A percentile compares a stretch with the other conserved stretches of the same genome.
These are phyloP conservation scores for Multifurca ochricompacta DNA, from an alignment of 768 basidiomycete genomes.

Conservation along the genomic window DNA sequence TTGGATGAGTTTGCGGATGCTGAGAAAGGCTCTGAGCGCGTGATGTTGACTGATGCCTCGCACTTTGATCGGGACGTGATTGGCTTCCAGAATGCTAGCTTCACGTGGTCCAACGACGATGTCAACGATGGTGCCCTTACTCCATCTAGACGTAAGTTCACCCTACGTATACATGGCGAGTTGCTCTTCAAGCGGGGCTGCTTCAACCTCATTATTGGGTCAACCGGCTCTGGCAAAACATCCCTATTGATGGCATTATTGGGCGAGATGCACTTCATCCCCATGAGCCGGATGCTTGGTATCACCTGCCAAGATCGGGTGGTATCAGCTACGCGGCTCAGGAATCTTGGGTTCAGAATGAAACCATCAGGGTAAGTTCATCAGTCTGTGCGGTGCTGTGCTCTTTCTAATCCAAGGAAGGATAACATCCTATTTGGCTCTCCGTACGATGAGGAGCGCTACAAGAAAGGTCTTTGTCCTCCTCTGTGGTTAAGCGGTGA, in stretches of 20 bases:
- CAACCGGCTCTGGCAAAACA: slow-evolving; percentile 54
- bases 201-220: slow-evolving; percentile 53
- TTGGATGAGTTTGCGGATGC: slow-evolving; percentile 25
- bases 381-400: neutral
- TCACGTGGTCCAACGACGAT: slow-evolving; percentile 42
- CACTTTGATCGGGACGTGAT: slow-evolving; percentile 27
- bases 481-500: too few relatives aligned
- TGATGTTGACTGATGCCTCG: slow-evolving; percentile 18
- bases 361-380: slow-evolving; percentile 50
- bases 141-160: slow-evolving; percentile 40
- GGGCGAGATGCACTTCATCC: slow-evolving; percentile 61
- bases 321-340: slow-evolving; percentile 79
- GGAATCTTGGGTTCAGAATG: slow-evolving; percentile 81
- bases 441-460: slow-evolving; percentile 37
- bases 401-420: slow-evolving; percentile 15
- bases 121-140: slow-evolving; percentile 30
- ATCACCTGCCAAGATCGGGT: slow-evolving; percentile 54
- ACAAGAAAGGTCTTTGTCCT: slow-evolving; percentile 33
- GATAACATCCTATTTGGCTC: slow-evolving; percentile 47
- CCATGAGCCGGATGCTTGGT: slow-evolving; percentile 49
- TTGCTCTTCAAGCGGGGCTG: slow-evolving; percentile 44
- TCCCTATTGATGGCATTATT: slow-evolving; percentile 58
- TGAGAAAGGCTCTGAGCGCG: slow-evolving; percentile 9
- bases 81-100: slow-evolving; percentile 47
- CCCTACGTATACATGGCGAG: slow-evolving; percentile 44